phyloP scores from a whole-genome alignment of 495 filamentous ascomycete species.

The Penicillium alfredii region DNA sequence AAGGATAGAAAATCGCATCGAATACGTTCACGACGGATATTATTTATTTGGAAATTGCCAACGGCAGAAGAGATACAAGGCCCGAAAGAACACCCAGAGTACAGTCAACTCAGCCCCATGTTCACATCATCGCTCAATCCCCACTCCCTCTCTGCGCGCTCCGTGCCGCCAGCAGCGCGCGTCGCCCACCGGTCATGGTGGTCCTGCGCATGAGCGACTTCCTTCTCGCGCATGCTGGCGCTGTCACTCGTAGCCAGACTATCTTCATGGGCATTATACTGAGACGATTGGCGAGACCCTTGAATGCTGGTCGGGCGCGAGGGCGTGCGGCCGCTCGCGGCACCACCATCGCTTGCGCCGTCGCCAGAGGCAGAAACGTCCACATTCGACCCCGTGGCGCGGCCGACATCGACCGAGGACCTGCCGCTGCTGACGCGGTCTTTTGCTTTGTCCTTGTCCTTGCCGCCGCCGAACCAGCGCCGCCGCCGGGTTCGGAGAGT shows the following conservation, averaged over 20 bases:
- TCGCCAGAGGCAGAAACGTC: too few relatives aligned
- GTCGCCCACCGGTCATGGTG: slow-evolving; percentile 39
- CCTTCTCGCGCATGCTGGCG: slow-evolving; percentile 38
- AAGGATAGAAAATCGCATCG: too few relatives aligned
- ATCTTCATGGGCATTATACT: slow-evolving; percentile 29
- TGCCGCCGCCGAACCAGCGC: slow-evolving; percentile 40
- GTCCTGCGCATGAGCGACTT: slow-evolving; percentile 47
- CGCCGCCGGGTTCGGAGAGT: slow-evolving; percentile 32
- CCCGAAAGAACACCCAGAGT: neutral
- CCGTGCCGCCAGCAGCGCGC: slow-evolving; percentile 35
- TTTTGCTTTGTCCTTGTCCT: slow-evolving; percentile 31
- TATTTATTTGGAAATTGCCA: too few relatives aligned
- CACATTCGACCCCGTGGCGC: slow-evolving; percentile 14
- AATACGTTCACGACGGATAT: too few relatives aligned
- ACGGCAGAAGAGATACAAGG: too few relatives aligned
- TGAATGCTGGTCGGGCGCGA: slow-evolving; percentile 35
- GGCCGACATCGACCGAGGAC: slow-evolving; percentile 12
- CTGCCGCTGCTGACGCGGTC: slow-evolving; percentile 24
- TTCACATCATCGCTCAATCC: slow-evolving; percentile 48
- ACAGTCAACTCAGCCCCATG: slow-evolving; percentile 47
- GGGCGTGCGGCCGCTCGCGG: slow-evolving; percentile 12
- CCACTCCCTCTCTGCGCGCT: slow-evolving; percentile 40
- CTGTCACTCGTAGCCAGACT: slow-evolving; percentile 38
- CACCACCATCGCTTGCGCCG: slow-evolving; percentile 14
- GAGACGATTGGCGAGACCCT: slow-evolving; percentile 23